phyloP scores from a whole-genome alignment of 2,329 filamentous ascomycete genomes.

The Cadophora malorum region DNA sequence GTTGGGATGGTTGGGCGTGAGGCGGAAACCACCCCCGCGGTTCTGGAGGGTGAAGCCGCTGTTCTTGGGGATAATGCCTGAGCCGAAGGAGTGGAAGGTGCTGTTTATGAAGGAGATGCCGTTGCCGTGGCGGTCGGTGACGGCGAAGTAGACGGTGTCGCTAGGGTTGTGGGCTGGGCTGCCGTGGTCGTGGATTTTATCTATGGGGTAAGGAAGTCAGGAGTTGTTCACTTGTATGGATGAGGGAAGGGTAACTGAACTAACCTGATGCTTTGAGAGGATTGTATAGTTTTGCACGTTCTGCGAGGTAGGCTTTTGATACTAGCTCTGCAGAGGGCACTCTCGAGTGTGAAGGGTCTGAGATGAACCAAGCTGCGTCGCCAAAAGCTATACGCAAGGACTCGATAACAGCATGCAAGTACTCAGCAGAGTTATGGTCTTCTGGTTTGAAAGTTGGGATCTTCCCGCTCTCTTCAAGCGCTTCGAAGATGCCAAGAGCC shows the following conservation, averaged over 20 bases:
- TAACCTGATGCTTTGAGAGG: slow-evolving; percentile 61
- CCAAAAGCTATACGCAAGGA: slow-evolving; percentile 87
- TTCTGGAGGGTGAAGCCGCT: slow-evolving; percentile 96
- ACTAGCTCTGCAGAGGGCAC: slow-evolving; percentile 76
- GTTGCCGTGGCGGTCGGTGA: slow-evolving; percentile 82
- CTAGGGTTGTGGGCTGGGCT: slow-evolving; percentile 84
- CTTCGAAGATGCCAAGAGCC: slow-evolving; percentile 89
- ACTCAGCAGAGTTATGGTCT: slow-evolving; percentile 83
- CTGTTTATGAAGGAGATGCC: slow-evolving; percentile 97
- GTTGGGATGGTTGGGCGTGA: slow-evolving; percentile 78
- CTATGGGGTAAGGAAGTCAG: slow-evolving; percentile 23
- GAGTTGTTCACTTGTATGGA: neutral
- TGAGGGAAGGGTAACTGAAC: neutral
- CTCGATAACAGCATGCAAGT: slow-evolving; percentile 88
- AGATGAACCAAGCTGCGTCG: slow-evolving; percentile 88
- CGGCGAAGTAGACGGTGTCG: slow-evolving; percentile 94
- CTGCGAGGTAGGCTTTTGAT: slow-evolving; percentile 74
- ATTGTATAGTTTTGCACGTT: slow-evolving; percentile 67
- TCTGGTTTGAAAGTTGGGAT: slow-evolving; percentile 72
- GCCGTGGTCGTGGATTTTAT: slow-evolving; percentile 68
- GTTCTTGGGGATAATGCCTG: slow-evolving; percentile 79
- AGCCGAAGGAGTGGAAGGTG: slow-evolving; percentile 90
- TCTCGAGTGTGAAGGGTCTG: slow-evolving; percentile 75
- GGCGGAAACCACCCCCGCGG: slow-evolving; percentile 84
- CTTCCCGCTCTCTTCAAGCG: slow-evolving; percentile 76